phyloP scores from a whole-genome alignment of 306 rosid genomes.

The Begonia fuchsioides region DNA sequence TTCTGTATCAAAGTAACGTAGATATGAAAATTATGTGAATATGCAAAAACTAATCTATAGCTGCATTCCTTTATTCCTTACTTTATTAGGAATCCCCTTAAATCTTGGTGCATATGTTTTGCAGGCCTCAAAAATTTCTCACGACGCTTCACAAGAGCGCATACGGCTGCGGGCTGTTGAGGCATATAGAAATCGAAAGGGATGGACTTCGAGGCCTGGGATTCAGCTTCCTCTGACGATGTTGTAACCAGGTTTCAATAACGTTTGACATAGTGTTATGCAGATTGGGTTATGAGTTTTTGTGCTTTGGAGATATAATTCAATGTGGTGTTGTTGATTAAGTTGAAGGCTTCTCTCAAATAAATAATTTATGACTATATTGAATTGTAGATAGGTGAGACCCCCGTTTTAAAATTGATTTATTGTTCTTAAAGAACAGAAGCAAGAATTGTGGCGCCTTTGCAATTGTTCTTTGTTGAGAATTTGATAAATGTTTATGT shows the following conservation, averaged over 20 bases:
- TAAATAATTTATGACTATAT: too few relatives aligned
- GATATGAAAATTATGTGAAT: neutral
- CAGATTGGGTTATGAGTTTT: too few relatives aligned
- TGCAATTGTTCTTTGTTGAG: too few relatives aligned
- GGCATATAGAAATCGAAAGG: slow-evolving; percentile 62
- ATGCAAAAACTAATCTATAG: too few relatives aligned
- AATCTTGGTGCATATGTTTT: slow-evolving; percentile 9
- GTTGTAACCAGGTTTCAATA: neutral
- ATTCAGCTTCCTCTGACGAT: slow-evolving; percentile 28
- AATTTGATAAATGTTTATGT: too few relatives aligned
- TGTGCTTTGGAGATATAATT: neutral
- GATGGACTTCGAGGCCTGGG: slow-evolving; percentile 83
- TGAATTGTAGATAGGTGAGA: too few relatives aligned
- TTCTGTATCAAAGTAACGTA: neutral
- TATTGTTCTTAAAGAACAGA: too few relatives aligned
- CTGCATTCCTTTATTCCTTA: neutral
- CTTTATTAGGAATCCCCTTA: slow-evolving; percentile 1
- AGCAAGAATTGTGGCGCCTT: too few relatives aligned
- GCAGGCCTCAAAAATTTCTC: slow-evolving; percentile 48
- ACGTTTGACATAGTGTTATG: neutral
- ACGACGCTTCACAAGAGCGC: slow-evolving; percentile 69
- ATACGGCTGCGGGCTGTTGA: slow-evolving; percentile 70
- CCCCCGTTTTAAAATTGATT: too few relatives aligned
- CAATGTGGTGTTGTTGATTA: too few relatives aligned
- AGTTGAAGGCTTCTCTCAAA: too few relatives aligned